Conservation (phyloP, 768 basidiomycete genomes). For the Auriscalpium orientale region DNA sequence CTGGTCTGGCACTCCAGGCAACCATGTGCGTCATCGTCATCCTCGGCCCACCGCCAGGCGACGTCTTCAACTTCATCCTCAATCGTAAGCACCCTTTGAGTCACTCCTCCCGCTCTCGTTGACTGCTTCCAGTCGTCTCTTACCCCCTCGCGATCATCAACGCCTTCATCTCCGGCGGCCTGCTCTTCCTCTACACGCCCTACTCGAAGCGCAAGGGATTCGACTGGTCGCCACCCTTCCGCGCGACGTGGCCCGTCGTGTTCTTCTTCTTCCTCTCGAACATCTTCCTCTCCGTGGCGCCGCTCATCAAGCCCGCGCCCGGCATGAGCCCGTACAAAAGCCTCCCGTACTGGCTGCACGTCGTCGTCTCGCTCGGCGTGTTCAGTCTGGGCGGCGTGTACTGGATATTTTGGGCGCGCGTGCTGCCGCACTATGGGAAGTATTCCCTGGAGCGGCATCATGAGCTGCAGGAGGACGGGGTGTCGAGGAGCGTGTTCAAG, state of each 20-base stretch:
- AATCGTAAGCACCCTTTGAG: constrained; percentile 37
- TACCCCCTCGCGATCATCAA: constrained; percentile 46
- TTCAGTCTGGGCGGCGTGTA: constrained; percentile 22
- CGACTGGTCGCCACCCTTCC: constrained; percentile 62
- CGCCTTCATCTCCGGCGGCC: constrained; percentile 49
- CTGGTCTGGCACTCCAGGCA: constrained; percentile 58
- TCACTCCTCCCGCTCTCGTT: constrained; percentile 47
- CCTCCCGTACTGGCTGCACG: constrained; percentile 54
- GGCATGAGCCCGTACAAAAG: constrained; percentile 45
- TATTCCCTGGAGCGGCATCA: constrained; percentile 22
- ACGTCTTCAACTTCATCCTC: constrained; percentile 66
- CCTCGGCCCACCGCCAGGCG: constrained; percentile 56
- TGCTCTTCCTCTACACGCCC: constrained; percentile 51
- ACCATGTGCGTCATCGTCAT: constrained; percentile 48
- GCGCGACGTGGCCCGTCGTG: constrained; percentile 40
- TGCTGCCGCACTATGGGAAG: constrained; percentile 21
- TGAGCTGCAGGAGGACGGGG: constrained; percentile 37
- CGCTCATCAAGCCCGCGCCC: constrained; percentile 52
- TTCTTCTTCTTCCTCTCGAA: constrained; percentile 58
- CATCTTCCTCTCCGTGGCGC: constrained; percentile 52
- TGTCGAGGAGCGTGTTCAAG: constrained; percentile 45
- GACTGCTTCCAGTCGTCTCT: constrained; percentile 29
- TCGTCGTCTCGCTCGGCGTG: constrained; percentile 19
- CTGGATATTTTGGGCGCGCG: constrained; percentile 24
- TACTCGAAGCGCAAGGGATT: constrained; percentile 29